phyloP scores from a whole-genome alignment of 2,329 filamentous ascomycete species.

The Calonectria hongkongensis region DNA sequence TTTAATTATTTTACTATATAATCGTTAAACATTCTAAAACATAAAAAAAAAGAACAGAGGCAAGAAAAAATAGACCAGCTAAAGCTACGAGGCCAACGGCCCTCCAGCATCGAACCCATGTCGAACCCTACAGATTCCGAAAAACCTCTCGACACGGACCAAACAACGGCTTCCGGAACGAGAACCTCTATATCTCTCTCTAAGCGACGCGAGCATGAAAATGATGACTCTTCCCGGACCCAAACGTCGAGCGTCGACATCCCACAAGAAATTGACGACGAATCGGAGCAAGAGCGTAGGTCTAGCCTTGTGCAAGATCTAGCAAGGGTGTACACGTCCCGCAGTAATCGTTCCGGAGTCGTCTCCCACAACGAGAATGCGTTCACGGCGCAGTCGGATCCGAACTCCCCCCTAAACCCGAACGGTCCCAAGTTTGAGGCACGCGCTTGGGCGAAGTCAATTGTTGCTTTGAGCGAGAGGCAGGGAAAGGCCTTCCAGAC shows the following conservation, averaged over 20 bases:
- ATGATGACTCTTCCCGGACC: conserved; percentile 11
- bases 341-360: neutral
- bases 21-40: neutral
- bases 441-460: conserved; percentile 60
- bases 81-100: neutral
- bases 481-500: conserved; percentile 54
- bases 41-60: neutral
- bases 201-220: neutral
- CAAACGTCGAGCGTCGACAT: conserved; percentile 8
- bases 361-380: neutral
- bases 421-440: conserved; percentile 69
- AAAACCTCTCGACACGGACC: neutral
- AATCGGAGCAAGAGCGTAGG: neutral
- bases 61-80: neutral
- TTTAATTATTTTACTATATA: neutral
- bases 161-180: neutral
- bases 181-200: neutral
- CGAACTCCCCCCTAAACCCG: conserved; percentile 69
- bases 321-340: conserved; percentile 2
- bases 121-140: neutral
- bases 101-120: neutral
- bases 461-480: conserved; percentile 51
- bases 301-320: neutral
- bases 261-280: neutral
- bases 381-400: neutral